phyloP scores from a whole-genome alignment of 2,329 filamentous ascomycete species.

The Phaeosphaeriaceae sp. region DNA sequence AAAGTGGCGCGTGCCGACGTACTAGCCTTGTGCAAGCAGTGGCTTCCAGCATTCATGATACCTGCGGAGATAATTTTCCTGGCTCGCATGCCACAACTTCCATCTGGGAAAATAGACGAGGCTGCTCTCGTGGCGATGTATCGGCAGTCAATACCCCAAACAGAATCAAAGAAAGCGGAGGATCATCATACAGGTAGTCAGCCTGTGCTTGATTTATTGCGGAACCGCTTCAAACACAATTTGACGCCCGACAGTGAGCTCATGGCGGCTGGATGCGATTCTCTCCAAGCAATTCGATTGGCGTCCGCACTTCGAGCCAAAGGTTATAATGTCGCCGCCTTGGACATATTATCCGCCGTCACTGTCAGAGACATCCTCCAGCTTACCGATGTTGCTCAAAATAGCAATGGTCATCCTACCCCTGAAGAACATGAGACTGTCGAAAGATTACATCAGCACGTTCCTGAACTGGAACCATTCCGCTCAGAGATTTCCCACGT shows the following conservation, averaged over 20 bases:
- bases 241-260: constrained; percentile 55
- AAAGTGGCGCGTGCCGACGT: constrained; percentile 55
- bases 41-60: constrained; percentile 85
- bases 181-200: constrained; percentile 1
- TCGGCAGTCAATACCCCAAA: constrained; percentile 27
- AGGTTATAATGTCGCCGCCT: constrained; percentile 64
- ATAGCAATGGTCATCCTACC: not conserved
- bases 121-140: constrained; percentile 68
- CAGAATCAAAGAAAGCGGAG: constrained; percentile 8
- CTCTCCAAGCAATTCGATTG: constrained; percentile 67
- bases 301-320: constrained; percentile 67
- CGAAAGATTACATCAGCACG: not conserved
- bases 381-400: constrained; percentile 22
- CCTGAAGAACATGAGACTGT: not conserved
- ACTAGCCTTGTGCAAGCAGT: constrained; percentile 68
- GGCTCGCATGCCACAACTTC: constrained; percentile 71
- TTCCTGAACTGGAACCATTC: constrained; percentile 19
- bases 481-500: constrained; percentile 42
- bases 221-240: constrained; percentile 50
- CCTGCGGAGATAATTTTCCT: constrained; percentile 74
- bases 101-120: constrained; percentile 85
- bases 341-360: constrained; percentile 67
- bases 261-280: constrained; percentile 68
- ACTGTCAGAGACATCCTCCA: constrained; percentile 48
- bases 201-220: constrained; percentile 52